A percentile compares a stretch with the other conserved stretches of the same genome.
phyloP scores from a whole-genome alignment of 148 eudicot genomes.

The Rhododendron williamsianum region DNA sequence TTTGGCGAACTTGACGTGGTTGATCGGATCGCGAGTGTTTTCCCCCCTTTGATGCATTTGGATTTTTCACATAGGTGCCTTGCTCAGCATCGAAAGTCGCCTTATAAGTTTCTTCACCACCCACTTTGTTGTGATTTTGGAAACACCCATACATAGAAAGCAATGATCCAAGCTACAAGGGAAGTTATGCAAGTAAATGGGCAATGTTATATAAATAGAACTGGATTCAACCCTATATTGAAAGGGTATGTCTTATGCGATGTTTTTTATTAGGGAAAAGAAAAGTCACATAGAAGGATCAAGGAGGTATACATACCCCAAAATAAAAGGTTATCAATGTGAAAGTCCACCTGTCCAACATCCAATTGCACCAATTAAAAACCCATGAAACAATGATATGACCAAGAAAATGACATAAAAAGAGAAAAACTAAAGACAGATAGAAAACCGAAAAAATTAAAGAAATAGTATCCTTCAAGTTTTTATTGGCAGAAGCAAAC shows the following conservation, averaged over 20 bases:
- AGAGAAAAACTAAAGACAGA: neutral
- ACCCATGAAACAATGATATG: neutral
- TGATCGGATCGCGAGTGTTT: slow-evolving; percentile 23
- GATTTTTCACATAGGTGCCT: slow-evolving; percentile 23
- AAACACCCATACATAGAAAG: slow-evolving; percentile 73
- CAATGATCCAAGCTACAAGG: slow-evolving; percentile 63
- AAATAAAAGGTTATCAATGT: slow-evolving; percentile 74
- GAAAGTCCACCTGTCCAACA: slow-evolving; percentile 91
- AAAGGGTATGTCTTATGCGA: neutral
- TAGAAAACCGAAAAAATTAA: neutral
- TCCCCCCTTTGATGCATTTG: slow-evolving; percentile 18
- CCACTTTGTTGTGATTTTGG: slow-evolving; percentile 43
- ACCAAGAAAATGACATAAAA: neutral
- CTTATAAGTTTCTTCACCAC: slow-evolving; percentile 33
- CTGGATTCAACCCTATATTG: no score
- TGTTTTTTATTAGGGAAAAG: no score
- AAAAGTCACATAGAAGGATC: neutral
- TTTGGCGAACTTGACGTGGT: slow-evolving; percentile 27
- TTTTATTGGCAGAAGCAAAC: neutral
- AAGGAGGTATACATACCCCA: slow-evolving; percentile 45
- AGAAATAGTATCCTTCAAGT: neutral
- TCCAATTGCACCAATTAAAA: slow-evolving; percentile 7
- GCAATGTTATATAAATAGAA: neutral
- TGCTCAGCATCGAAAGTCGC: slow-evolving; percentile 44
- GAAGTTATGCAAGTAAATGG: neutral